Evolutionary conservation across 106 monocot species (phyloP).

Genomic region (Dioscorea dumetorum): DNA sequence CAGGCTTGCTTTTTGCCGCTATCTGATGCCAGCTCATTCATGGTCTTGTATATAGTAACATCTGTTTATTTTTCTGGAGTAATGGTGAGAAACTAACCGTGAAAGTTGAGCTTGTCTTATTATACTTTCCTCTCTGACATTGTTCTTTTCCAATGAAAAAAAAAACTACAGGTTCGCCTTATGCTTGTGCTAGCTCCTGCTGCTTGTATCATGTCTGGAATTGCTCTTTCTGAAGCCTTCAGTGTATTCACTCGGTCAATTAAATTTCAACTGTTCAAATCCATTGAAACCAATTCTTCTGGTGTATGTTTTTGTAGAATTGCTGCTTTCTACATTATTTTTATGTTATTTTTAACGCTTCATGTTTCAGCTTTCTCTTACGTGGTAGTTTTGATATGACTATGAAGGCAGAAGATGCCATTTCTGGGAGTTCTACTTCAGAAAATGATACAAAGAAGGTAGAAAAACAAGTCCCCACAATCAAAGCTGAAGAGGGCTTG

Average conservation of each 20-base stretch:
- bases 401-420: constrained; percentile 65
- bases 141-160: background rate
- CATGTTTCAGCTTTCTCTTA: constrained; percentile 6
- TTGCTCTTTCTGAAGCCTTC: constrained; percentile 90
- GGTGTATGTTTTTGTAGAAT: constrained; percentile 28
- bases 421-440: constrained; percentile 26
- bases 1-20: constrained; percentile 96
- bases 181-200: constrained; percentile 99
- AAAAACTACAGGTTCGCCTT: constrained; percentile 69
- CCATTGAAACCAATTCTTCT: constrained; percentile 25
- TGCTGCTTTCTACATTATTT: background rate
- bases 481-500: constrained; percentile 51
- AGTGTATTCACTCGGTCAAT: constrained; percentile 78
- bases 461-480: constrained; percentile 15
- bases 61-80: constrained; percentile 99
- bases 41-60: constrained; percentile 80
- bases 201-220: constrained; percentile 95
- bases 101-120: background rate
- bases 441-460: constrained; percentile 34
- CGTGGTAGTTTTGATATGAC: constrained; percentile 14
- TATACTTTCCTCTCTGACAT: constrained; percentile 1
- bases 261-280: constrained; percentile 58
- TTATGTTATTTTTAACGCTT: background rate
- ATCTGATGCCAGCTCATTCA: constrained; percentile 96
- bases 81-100: constrained; percentile 56